Conservation (phyloP, 202 grass and related monocot species). For the Zoysia matrella region DNA sequence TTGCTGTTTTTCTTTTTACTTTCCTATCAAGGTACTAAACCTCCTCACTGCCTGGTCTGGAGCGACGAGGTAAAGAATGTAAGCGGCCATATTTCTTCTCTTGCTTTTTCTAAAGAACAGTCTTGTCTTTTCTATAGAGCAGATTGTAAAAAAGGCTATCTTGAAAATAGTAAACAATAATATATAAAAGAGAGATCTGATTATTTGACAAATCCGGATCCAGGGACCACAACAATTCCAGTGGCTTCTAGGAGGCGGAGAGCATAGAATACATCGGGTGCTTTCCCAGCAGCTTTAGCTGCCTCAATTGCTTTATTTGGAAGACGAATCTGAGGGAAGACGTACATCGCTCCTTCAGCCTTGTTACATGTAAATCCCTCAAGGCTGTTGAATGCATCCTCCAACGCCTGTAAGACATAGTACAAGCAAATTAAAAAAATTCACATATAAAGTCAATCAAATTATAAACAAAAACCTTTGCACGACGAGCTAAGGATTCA, state of each 20-base stretch:
- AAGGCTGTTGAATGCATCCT: no score
- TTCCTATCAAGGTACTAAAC: no score
- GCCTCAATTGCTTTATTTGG: slow-evolving; percentile 82
- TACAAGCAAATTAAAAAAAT: slow-evolving; percentile 16
- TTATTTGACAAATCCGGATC: slow-evolving; percentile 73
- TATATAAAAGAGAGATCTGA: slow-evolving; percentile 22
- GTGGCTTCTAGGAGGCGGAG: slow-evolving; percentile 46
- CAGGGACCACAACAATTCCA: slow-evolving; percentile 60
- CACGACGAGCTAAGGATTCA: slow-evolving; percentile 34
- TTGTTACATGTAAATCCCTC: no score
- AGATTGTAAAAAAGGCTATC: no score
- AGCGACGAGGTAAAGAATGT: no score
- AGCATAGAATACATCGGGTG: slow-evolving; percentile 86
- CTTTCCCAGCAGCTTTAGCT: slow-evolving; percentile 75
- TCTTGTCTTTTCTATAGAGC: no score
- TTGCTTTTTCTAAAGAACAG: no score
- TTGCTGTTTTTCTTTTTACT: no score
- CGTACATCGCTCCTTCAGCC: slow-evolving; percentile 88
- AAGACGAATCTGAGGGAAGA: slow-evolving; percentile 76
- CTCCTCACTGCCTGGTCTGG: no score
- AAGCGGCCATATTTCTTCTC: no score
- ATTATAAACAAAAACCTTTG: slow-evolving; percentile 62
- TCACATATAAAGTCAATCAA: background rate
- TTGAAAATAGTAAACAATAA: background rate
- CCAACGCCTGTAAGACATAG: slow-evolving; percentile 36